These are phyloP conservation scores for Saturnispora kantuleensis DNA, from an alignment of 805 yeast species.

Conservation along the genomic window DNA sequence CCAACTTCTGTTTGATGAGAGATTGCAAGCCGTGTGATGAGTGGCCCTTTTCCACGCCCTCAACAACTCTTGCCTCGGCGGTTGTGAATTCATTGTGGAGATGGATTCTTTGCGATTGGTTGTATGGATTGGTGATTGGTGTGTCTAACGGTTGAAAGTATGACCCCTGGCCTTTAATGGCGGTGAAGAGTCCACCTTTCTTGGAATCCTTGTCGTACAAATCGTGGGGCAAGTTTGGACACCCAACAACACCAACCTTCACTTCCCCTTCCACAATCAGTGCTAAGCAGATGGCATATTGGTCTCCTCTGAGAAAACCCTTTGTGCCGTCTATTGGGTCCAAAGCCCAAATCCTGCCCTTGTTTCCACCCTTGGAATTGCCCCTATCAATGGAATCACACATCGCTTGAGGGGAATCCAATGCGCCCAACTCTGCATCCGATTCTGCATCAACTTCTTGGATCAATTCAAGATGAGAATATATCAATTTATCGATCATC, in stretches of 20 bases:
- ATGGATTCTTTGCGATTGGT: slow-evolving; percentile 27
- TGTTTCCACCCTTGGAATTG: slow-evolving; percentile 63
- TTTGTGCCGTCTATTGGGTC: slow-evolving; percentile 99
- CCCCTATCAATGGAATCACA: slow-evolving; percentile 70
- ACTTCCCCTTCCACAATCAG: slow-evolving; percentile 78
- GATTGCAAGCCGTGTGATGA: slow-evolving; percentile 85
- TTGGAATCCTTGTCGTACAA: slow-evolving; percentile 29
- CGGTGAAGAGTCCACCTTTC: slow-evolving; percentile 69
- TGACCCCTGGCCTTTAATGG: slow-evolving; percentile 60
- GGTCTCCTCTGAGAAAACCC: slow-evolving; percentile 93
- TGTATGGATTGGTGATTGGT: slow-evolving; percentile 31
- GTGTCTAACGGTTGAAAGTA: slow-evolving; percentile 37
- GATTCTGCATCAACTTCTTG: slow-evolving; percentile 35
- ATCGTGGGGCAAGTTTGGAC: slow-evolving; percentile 74
- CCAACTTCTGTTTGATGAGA: slow-evolving; percentile 53
- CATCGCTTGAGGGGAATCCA: slow-evolving; percentile 39
- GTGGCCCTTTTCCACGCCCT: slow-evolving; percentile 93
- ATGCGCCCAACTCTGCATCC: slow-evolving; percentile 29
- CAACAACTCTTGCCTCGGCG: slow-evolving; percentile 57
- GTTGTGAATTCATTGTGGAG: slow-evolving; percentile 43
- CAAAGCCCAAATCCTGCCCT: slow-evolving; percentile 89
- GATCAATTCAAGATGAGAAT: slow-evolving; percentile 46
- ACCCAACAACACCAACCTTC: slow-evolving; percentile 87
- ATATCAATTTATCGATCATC: slow-evolving; percentile 43
- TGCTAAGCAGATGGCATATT: slow-evolving; percentile 92